phyloP scores from a whole-genome alignment of 1,139 yeast species.

The Suhomyces chickasaworum region DNA sequence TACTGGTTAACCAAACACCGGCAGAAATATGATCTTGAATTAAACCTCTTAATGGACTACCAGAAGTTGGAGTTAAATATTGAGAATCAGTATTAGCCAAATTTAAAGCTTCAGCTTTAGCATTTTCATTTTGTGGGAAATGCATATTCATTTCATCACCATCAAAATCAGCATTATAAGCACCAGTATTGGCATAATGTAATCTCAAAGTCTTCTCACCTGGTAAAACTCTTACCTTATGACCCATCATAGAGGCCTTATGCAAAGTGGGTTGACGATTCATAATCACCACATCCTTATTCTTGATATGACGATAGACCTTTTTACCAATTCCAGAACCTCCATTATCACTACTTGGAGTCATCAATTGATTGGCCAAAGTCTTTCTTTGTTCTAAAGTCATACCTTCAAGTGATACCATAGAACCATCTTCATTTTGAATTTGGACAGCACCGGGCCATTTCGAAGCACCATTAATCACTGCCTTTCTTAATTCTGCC shows the following conservation, averaged over 20 bases:
- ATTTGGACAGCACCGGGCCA: conserved; percentile 99
- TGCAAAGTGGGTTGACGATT: conserved; percentile 99
- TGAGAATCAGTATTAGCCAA: conserved; percentile 97
- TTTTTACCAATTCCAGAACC: conserved; percentile 77
- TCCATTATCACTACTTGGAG: conserved; percentile 50
- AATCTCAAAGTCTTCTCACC: conserved; percentile 95
- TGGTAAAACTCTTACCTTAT: conserved; percentile 92
- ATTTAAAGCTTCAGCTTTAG: conserved; percentile 93
- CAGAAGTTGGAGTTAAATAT: conserved; percentile 96
- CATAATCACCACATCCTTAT: conserved; percentile 95
- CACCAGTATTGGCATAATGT: conserved; percentile 99
- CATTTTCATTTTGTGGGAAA: conserved; percentile 98
- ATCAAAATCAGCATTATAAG: conserved; percentile 98
- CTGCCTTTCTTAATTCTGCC: conserved; percentile 89
- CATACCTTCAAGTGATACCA: conserved; percentile 85
- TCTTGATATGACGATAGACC: conserved; percentile 90
- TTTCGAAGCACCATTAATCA: conserved; percentile 92
- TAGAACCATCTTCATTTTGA: conserved; percentile 93
- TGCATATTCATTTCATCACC: conserved; percentile 99
- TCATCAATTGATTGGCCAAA: conserved; percentile 89
- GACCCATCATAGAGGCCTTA: conserved; percentile 99
- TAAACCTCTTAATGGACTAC: conserved; percentile 96
- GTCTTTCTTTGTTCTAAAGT: conserved; percentile 92
- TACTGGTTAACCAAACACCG: conserved; percentile 96
- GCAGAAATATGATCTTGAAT: conserved; percentile 99